Conservation (phyloP, 768 basidiomycete genomes). For the Russula foetens region DNA sequence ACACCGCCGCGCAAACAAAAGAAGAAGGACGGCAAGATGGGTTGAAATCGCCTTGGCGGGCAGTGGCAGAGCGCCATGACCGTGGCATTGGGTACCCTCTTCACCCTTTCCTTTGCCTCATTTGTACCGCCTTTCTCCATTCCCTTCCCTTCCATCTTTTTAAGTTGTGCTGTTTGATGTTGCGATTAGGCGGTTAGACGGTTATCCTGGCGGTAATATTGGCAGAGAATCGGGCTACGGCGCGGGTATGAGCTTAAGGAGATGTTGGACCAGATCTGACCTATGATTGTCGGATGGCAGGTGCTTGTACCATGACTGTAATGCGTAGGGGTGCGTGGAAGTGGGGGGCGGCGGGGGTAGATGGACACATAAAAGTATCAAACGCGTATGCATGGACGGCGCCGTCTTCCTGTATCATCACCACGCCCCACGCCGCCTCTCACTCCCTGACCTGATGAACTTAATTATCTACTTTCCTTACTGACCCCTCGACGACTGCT, state of each 20-base stretch:
- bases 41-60: conserved; percentile 20
- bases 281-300: conserved; percentile 5
- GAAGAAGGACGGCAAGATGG: conserved; percentile 85
- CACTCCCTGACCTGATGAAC: conserved; percentile 13
- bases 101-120: conserved; percentile 4
- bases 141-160: conserved; percentile 14
- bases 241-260: conserved; percentile 10
- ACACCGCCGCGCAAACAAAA: conserved; percentile 97
- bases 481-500: conserved; percentile 14
- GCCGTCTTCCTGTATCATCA: conserved; percentile 14
- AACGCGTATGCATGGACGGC: conserved; percentile 16
- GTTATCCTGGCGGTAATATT: conserved; percentile 18
- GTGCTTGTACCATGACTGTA: conserved; percentile 17
- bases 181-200: conserved; percentile 19
- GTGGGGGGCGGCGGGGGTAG: conserved; percentile 10
- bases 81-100: neutral
- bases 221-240: conserved; percentile 15
- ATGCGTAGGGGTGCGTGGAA: conserved; percentile 14
- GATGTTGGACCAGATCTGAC: conserved; percentile 11
- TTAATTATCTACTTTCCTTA: conserved; percentile 20
- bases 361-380: conserved; percentile 16
- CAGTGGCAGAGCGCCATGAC: conserved; percentile 6
- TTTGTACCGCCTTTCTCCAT: conserved; percentile 14
- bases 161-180: conserved; percentile 16
- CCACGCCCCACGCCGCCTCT: neutral